Base-by-base conservation (phyloP, 345 rosid genomes). In the Boechera divaricarpa region DNA sequence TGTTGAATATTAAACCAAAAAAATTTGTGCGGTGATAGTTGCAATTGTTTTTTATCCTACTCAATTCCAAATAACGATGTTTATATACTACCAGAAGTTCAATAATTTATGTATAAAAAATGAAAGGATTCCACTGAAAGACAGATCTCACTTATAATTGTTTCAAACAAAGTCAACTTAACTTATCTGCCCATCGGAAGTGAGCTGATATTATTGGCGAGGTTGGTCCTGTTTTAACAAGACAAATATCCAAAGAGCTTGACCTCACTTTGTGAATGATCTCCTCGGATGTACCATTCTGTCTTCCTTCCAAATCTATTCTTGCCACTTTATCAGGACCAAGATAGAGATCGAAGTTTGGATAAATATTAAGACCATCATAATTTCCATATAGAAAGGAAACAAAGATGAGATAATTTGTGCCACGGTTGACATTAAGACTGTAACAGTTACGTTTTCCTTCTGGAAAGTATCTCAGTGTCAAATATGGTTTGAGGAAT, bases 371-470 rank as follows among this genome's bases (percentile, higher is more conserved):
- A 33, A 39, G 21, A 21, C 63, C 63, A 18, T 84, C 84, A 32
- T 81, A 81, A 18, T 81, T 77, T 36, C 84, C 85, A 26, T 84
- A 73, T 28, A 26, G 0, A 13, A 76, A 81, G 12, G 70, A 67
- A 41, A 78, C 79, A 21, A 56, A 10, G 66, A 83, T 83, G 35
- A 81, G 48, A 44, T 84, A 84, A 2, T 21, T 72, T 12, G 61
- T 73, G 32, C 70, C 85, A 2, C 44, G 64, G n/a, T 33, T 32
- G 16, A 80, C 80, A 32, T 56, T 41, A 0, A 79, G 32, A 35
- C 24, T 74, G 68, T 76, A 84, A 58, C 85, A 82, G 63, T 77
- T 82, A 26, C 74, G 75, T 4, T 15, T 56, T 26, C 85, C 85
- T 16, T 81, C 73, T 24, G 83, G 87, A 69, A 84, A 84, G 54